Conservation (phyloP, 2,329 filamentous ascomycete genomes). For the Aaosphaeria arxii region DNA sequence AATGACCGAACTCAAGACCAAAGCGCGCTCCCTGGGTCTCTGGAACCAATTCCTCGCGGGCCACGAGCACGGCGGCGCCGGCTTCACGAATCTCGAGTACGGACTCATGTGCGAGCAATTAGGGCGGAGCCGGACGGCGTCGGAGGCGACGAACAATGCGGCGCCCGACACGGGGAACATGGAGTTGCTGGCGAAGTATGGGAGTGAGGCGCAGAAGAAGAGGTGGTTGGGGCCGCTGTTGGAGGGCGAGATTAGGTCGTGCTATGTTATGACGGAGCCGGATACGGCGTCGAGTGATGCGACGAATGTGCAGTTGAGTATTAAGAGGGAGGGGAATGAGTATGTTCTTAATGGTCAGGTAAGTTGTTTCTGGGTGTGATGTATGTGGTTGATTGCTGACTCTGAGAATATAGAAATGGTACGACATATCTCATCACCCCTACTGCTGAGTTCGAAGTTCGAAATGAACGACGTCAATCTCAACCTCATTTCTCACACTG, state of each 20-base stretch:
- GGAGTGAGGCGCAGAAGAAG: constrained; percentile 76
- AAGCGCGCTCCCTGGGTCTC: constrained; percentile 75
- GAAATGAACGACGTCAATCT: neutral
- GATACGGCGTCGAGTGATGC: constrained; percentile 83
- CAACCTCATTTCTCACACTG: neutral
- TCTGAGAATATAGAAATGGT: constrained; percentile 70
- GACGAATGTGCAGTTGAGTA: constrained; percentile 80
- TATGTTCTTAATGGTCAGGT: constrained; percentile 85
- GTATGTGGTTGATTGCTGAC: neutral
- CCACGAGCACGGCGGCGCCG: constrained; percentile 89
- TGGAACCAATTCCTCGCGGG: constrained; percentile 98
- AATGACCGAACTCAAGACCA: constrained; percentile 81
- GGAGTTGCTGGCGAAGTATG: constrained; percentile 88
- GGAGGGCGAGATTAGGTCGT: constrained; percentile 78
- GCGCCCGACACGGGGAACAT: constrained; percentile 92
- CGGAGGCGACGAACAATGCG: constrained; percentile 72
- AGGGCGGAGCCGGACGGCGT: constrained; percentile 73
- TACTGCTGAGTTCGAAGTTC: too few species aligned
- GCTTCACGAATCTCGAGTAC: constrained; percentile 91
- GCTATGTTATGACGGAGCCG: constrained; percentile 90
- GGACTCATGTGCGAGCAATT: constrained; percentile 95
- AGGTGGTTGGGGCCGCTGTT: constrained; percentile 76
- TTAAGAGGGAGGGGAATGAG: constrained; percentile 75
- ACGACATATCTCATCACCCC: neutral
- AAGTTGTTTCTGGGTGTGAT: constrained; percentile 19